Base-by-base conservation (phyloP, 805 yeast genomes). In the Candida xiaguanensis region DNA sequence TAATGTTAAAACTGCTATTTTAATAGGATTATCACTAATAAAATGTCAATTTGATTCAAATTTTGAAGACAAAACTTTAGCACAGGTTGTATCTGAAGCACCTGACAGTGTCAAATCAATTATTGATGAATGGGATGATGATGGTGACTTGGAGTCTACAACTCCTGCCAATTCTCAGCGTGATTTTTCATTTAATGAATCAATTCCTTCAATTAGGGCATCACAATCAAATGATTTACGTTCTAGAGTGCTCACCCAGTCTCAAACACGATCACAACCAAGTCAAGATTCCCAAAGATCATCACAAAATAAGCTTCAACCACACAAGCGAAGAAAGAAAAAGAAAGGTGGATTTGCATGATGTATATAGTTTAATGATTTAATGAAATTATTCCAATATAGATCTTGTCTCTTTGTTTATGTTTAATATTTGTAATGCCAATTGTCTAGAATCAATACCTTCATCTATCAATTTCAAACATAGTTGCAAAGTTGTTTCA, bases 291-390 rank as follows among this genome's bases (percentile, higher is more conserved):
- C 41, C 9, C 41, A 35, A 30, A 20, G 32, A 15, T 31, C 35
- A 11, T 43, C 32, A 8, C 14, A 31, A 25, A 12, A 8, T 17
- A 27, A 26, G 6, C 16, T 31, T n/a, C 27, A 29, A 12, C 34
- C 15, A n/a, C 28, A 18, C 46, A 46, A 24, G 58, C 54, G 41
- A 25, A 61, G 57, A 49, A 65, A 59, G 48, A 73, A 69, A 59
- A 72, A 68, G 46, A 64, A 67, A 41, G 68, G 77, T 12, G 80
- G 80, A 3, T 75, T 76, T 55, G 72, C 70, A 19, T 74, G 49
- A 34, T 19, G 4, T 6, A n/a, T 20, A 4, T 17, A 17, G 14
- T 23, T 20, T 25, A 30, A 20, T 12, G 28, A 38, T 9, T 23
- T 16, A 38, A 23, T 8, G 31, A 19, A 22, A 25, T 29, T 13